A percentile compares a stretch with the other conserved stretches of the same genome.
Conservation (phyloP, 306 rosid species). For the Myrica gale region DNA sequence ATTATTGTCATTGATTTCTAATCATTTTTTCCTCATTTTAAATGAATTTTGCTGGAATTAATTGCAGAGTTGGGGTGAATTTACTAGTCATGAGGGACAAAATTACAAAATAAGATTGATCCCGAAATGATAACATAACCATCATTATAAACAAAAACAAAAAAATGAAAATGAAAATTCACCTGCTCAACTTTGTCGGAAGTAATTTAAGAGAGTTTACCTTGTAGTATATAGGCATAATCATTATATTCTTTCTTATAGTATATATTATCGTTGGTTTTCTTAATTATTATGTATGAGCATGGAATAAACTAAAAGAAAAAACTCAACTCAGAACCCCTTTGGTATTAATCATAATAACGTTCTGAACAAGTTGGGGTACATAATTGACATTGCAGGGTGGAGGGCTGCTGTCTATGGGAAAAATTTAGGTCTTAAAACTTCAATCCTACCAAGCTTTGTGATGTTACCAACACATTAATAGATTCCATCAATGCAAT, state of each 20-base stretch:
- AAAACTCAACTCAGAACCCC: conserved; percentile 18
- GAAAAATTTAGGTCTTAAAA: too few relatives aligned
- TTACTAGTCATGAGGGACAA: conserved; percentile 35
- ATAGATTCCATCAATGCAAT: too few relatives aligned
- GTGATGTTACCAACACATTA: too few relatives aligned
- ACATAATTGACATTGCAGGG: conserved; percentile 23
- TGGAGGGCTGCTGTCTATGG: background rate
- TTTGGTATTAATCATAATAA: conserved; percentile 29
- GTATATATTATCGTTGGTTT: conserved; percentile 27
- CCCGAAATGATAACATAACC: conserved; percentile 31
- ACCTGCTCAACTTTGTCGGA: conserved; percentile 40
- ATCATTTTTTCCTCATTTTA: conserved; percentile 40
- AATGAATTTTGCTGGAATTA: background rate
- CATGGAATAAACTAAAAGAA: conserved; percentile 10
- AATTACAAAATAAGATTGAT: conserved; percentile 31
- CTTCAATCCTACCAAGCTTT: too few relatives aligned
- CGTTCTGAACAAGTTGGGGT: conserved; percentile 12
- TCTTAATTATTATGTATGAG: conserved; percentile 23
- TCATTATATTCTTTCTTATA: conserved; percentile 15
- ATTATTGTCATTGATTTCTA: conserved; percentile 60
- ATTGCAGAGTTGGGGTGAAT: conserved; percentile 20
- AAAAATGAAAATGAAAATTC: background rate
- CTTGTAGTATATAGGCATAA: conserved; percentile 27
- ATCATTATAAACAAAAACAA: background rate
- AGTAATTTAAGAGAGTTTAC: conserved; percentile 33